Base-by-base conservation (phyloP, 2,329 filamentous ascomycete species). In the Cyphellophora attinorum region DNA sequence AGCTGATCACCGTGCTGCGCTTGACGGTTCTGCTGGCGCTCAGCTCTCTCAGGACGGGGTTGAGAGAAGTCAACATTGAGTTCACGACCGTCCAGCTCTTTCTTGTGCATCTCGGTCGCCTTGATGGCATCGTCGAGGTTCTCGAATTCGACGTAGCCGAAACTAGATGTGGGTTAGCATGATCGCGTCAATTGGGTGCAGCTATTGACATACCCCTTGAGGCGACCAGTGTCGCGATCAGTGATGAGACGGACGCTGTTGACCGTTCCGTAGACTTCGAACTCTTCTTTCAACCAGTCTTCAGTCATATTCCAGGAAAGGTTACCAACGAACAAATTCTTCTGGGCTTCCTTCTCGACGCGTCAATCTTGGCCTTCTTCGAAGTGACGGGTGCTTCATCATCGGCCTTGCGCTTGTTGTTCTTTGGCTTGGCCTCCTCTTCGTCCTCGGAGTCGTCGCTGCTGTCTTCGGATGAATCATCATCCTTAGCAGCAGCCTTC, bases 251-350 rank as follows among this genome's bases (percentile, higher is more conserved):
- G 81, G 46, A 79, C 81, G 51, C 76, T 73, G 47, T 68, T 64
- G 37, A 93, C 70, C 53, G 81, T 81, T 45, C 79, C 80, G 52
- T 80, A 89, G 44, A 74, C 64, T 67, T 86, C 75, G 66, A 95
- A 94, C 58, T 89, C 81, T 51, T 80, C 73, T 48, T 74, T 71
- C 45, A 95, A 77, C 64, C 75, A 76, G 46, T 86, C 77, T 60
- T 94, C 88, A 50, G 93, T 84, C 34, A 94, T 70, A 56, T 79
- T 84, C 86, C 86, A 95, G 62, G 83, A 85, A 45, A 95, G 70
- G 68, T 85, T 89, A 50, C 88, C 88, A 47, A 86, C 77, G 61
- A 93, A 95, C 35, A 95, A 77, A 52, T 86, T 93, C 47, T 55
- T 45, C 19, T 67, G 66, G 51, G 67, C 60, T 39, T 68, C 59